Percentiles rank a stretch among this genome's conserved stretches.
These are phyloP conservation scores for Backusella morwellensis DNA, from an alignment of 192 early-diverging fungal genomes.

Conservation along the genomic window DNA sequence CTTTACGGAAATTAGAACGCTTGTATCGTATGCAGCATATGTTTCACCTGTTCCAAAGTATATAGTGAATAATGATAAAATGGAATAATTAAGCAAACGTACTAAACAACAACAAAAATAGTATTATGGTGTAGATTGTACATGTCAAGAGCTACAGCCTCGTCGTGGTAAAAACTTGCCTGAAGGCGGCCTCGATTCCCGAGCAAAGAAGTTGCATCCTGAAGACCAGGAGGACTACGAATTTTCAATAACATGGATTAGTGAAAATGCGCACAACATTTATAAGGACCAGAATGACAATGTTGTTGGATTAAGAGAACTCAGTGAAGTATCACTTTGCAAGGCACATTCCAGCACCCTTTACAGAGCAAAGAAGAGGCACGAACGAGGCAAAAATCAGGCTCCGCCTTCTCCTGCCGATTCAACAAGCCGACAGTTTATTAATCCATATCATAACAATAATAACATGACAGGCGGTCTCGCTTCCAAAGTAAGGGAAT, in stretches of 20 bases:
- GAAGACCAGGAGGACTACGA: conserved; percentile 32
- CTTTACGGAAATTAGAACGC: conserved; percentile 27
- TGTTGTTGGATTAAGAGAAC: conserved; percentile 20
- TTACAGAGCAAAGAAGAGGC: conserved; percentile 38
- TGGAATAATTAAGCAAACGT: neutral
- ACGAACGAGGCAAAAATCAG: conserved; percentile 11
- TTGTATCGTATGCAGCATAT: conserved; percentile 34
- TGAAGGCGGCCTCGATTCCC: conserved; percentile 26
- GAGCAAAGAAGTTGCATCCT: conserved; percentile 34
- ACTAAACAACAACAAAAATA: neutral
- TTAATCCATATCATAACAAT: neutral
- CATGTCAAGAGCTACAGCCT: conserved; percentile 30
- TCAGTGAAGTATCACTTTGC: conserved; percentile 37
- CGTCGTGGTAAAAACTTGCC: conserved; percentile 35
- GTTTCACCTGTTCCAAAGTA: conserved; percentile 38
- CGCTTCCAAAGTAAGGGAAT: conserved; percentile 16
- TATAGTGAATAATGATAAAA: neutral
- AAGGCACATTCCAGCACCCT: conserved; percentile 39
- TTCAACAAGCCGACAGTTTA: conserved; percentile 3
- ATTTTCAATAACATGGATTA: conserved; percentile 33
- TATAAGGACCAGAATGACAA: conserved; percentile 29
- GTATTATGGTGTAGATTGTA: conserved; percentile 30
- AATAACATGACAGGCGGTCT: neutral
- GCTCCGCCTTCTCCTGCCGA: conserved; percentile 33
- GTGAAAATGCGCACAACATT: conserved; percentile 28